Evolutionary conservation across 148 eudicot species (phyloP), one percentile per base, ranked within the genome.

Genomic region (Spergularia bocconei): DNA sequence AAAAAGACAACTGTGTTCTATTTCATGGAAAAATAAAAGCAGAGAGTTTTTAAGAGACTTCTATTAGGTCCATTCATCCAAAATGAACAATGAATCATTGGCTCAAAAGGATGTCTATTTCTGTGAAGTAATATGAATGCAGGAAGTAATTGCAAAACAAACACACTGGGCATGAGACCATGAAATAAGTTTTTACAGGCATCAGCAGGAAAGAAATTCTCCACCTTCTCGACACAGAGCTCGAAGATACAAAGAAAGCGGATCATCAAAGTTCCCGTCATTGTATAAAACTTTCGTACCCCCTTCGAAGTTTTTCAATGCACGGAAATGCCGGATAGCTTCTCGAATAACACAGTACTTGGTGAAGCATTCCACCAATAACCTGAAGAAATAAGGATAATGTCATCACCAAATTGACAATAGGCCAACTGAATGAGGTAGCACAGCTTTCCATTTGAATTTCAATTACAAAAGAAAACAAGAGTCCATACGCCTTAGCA

Each of bases 241-340:
- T 57, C 99, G 92, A 39, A 95, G 96, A 85, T 95, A 95, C 82
- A 95, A 67, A 10, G 99, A 92, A 82, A 95, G 96, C 63, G 99
- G 99, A 85, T 95, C 99, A 5, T 93, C 97, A 77, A 84, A 79
- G 68, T 91, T 83, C 44, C 99, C 99, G 54, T 89, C 92, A 61
- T 84, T 83, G 79, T 92, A 78, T 70, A 95, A 78, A 82, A 91
- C 73, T 75, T 52, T 82, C 25, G 87, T 88, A 36, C 99, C 93
- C 61, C 97, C 97, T 82, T 88, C 92, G 79, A 83, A 82, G 72
- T 67, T 86, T 80, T 83, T 88, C 47, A 95, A 86, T 58, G 88
- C 99, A 71, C 94, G 99, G 65, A 95, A 95, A 91, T 95, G 99
- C 23, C 99, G 80, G 78, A 92, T 95, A 73, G 99, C 99, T 87